A percentile compares a stretch with the other conserved stretches of the same genome.
Conservation (phyloP, 805 yeast species). For the Debaryomyces maramus region DNA sequence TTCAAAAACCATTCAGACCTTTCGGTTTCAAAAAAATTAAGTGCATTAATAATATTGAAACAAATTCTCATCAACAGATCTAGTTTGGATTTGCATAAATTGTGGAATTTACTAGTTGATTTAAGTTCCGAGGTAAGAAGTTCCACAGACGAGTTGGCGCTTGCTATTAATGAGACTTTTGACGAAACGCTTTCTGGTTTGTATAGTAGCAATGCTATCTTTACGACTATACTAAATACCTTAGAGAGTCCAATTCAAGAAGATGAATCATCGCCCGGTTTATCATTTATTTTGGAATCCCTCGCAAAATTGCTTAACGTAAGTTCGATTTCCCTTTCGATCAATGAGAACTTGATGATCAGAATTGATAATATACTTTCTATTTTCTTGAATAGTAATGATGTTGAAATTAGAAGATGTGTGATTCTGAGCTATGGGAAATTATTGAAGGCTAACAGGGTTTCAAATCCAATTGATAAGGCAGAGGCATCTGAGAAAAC, state of each 20-base stretch:
- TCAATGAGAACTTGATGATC: constrained; percentile 18
- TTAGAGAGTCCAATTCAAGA: constrained; percentile 13
- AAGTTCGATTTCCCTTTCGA: constrained; percentile 16
- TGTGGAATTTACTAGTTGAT: constrained; percentile 27
- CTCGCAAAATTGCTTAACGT: constrained; percentile 24
- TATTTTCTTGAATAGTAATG: constrained; percentile 26
- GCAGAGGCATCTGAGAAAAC: constrained; percentile 9
- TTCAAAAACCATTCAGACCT: constrained; percentile 9
- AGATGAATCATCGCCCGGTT: neutral
- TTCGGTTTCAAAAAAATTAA: constrained; percentile 15
- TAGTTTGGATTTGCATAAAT: constrained; percentile 16
- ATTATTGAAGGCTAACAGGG: constrained; percentile 21
- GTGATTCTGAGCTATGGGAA: constrained; percentile 41
- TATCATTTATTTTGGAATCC: constrained; percentile 24
- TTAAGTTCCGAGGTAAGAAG: constrained; percentile 14
- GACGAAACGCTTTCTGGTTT: constrained; percentile 31
- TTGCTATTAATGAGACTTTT: constrained; percentile 29
- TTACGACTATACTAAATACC: constrained; percentile 14
- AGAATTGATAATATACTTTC: constrained; percentile 31
- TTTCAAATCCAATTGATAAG: constrained; percentile 17
- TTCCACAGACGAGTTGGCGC: constrained; percentile 17
- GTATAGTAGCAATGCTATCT: constrained; percentile 21
- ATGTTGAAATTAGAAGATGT: constrained; percentile 38
- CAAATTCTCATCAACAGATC: constrained; percentile 32
- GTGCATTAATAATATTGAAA: constrained; percentile 37